Evolutionary conservation across 257 asterid species (phyloP).

Genomic region (Ligustrum vulgare): DNA sequence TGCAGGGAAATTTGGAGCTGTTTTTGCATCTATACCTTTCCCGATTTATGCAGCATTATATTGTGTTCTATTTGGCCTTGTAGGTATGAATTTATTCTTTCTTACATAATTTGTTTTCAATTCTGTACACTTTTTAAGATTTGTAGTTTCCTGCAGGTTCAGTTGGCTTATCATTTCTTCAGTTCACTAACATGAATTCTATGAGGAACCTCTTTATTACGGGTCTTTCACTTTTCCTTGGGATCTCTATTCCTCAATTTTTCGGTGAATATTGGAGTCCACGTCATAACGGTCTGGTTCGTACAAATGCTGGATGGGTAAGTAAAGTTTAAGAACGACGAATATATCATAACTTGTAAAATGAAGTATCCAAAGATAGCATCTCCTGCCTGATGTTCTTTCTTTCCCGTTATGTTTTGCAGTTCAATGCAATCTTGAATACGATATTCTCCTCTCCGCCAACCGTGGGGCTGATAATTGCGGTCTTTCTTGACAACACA

Average conservation of each 20-base stretch:
- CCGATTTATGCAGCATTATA: constrained; percentile 88
- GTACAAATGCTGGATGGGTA: constrained; percentile 95
- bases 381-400: not conserved
- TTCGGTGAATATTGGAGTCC: constrained; percentile 68
- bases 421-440: constrained; percentile 92
- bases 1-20: constrained; percentile 99
- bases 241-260: constrained; percentile 91
- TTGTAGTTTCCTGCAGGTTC: constrained; percentile 61
- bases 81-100: constrained; percentile 54
- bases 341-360: too few species aligned
- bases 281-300: constrained; percentile 74
- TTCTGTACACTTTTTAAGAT: not conserved
- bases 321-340: constrained; percentile 17
- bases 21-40: constrained; percentile 94
- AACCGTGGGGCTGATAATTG: constrained; percentile 73
- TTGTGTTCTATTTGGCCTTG: constrained; percentile 94
- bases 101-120: not conserved
- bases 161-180: constrained; percentile 92
- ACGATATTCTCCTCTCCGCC: constrained; percentile 90
- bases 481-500: constrained; percentile 92
- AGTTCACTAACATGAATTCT: constrained; percentile 96
- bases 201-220: constrained; percentile 95
- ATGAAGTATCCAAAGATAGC: not conserved
- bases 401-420: constrained; percentile 26
- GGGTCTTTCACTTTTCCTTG: constrained; percentile 91